phyloP scores from a whole-genome alignment of 106 monocot species.

The Hemerocallis citrina region DNA sequence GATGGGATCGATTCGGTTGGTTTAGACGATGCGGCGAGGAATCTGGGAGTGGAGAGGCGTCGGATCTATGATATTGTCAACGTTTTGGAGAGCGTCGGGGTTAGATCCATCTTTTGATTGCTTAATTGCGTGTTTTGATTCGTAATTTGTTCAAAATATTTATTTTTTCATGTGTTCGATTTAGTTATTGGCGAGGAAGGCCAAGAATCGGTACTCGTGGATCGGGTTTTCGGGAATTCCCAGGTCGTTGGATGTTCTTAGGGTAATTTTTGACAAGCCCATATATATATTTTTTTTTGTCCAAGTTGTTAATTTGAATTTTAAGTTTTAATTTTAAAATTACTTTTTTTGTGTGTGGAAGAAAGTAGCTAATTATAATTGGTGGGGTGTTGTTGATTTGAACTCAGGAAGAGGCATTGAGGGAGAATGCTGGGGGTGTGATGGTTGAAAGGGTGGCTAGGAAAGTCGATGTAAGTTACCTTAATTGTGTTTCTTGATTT shows the following conservation, averaged over 20 bases:
- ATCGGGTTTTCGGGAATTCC: slow-evolving; percentile 86
- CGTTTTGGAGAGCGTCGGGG: slow-evolving; percentile 89
- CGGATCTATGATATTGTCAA: slow-evolving; percentile 98
- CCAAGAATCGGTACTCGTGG: slow-evolving; percentile 80
- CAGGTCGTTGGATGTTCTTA: slow-evolving; percentile 43
- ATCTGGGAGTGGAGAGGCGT: slow-evolving; percentile 81
- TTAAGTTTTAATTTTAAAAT: background rate
- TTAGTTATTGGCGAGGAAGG: slow-evolving; percentile 68
- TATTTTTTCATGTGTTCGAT: background rate
- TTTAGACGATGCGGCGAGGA: slow-evolving; percentile 70
- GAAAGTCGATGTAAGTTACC: background rate
- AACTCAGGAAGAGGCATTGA: slow-evolving; percentile 33
- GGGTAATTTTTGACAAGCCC: slow-evolving; percentile 27
- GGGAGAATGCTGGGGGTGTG: slow-evolving; percentile 5
- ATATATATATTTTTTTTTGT: too few relatives aligned
- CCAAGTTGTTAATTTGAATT: background rate
- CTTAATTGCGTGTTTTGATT: background rate
- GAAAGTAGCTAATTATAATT: background rate
- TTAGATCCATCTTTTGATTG: slow-evolving; percentile 14
- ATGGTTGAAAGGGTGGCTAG: too few relatives aligned
- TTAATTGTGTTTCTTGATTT: background rate
- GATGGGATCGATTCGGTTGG: slow-evolving; percentile 54
- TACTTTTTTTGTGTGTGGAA: background rate
- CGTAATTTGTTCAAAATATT: background rate
- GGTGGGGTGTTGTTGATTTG: background rate